Percentiles rank a stretch among this genome's conserved stretches.
These are phyloP conservation scores for Aspergillus quadrilineatus DNA, from an alignment of 2,329 filamentous ascomycete species.

Conservation along the genomic window DNA sequence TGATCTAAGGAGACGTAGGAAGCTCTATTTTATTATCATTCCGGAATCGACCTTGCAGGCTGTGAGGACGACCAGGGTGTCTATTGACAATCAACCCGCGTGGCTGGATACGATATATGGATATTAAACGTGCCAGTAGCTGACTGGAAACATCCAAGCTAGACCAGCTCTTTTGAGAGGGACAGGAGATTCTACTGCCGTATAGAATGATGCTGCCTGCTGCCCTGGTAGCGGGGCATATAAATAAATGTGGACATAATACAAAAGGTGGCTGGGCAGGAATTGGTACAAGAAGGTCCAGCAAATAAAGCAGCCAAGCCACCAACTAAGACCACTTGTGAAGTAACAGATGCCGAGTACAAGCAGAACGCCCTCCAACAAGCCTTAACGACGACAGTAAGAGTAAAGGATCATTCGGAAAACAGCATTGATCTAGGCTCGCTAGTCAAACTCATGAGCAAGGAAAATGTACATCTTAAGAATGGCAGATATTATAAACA, in stretches of 20 bases:
- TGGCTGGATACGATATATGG: no score
- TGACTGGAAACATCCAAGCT: no score
- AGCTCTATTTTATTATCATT: neutral
- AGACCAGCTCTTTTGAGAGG: neutral
- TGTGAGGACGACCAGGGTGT: no score
- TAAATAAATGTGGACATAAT: no score
- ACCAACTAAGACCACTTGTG: neutral
- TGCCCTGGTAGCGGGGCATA: neutral
- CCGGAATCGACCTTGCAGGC: no score
- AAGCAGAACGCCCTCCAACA: conserved; percentile 17
- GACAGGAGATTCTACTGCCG: neutral
- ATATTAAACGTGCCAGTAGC: neutral
- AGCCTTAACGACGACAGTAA: neutral
- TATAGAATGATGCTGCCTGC: neutral
- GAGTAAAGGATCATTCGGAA: conserved; percentile 4
- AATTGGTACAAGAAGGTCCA: neutral
- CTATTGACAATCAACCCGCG: no score
- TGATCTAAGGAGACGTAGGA: neutral
- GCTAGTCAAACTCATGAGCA: conserved; percentile 33
- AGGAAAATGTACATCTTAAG: conserved; percentile 41
- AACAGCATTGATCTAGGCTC: conserved; percentile 27
- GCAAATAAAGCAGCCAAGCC: conserved; percentile 1
- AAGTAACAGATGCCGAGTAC: conserved; percentile 2
- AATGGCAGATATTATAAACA: conserved; percentile 39
- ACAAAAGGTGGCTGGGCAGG: neutral